phyloP scores from a whole-genome alignment of 2,329 filamentous ascomycete genomes.

The Hymenoscyphus infarciens region DNA sequence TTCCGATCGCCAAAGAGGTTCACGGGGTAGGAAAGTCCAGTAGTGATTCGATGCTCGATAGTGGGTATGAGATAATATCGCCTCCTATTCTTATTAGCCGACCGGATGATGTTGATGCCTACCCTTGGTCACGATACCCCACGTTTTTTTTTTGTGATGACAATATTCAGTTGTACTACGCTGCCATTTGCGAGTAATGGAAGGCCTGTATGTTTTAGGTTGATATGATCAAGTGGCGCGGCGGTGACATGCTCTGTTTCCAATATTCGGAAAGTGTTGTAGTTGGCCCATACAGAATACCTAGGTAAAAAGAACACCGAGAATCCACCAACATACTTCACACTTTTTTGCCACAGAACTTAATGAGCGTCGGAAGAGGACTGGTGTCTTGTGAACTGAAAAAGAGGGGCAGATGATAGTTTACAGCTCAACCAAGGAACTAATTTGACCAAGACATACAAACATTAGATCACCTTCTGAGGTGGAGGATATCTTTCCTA shows the following conservation, averaged over 20 bases:
- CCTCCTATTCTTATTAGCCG: constrained; percentile 6
- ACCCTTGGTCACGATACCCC: not conserved
- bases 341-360: not conserved
- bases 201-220: not conserved
- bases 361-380: not conserved
- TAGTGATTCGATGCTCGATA: not conserved
- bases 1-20: not conserved
- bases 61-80: not conserved
- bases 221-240: not conserved
- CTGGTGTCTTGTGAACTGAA: not conserved
- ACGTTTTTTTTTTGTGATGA: not conserved
- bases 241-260: not conserved
- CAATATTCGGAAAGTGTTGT: not conserved
- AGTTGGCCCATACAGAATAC: not conserved
- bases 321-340: not conserved
- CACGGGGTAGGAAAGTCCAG: not conserved
- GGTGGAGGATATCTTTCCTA: too few relatives aligned
- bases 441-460: not conserved
- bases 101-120: not conserved
- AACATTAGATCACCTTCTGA: not conserved
- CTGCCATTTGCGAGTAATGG: too few relatives aligned
- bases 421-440: not conserved
- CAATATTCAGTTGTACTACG: not conserved
- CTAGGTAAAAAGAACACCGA: not conserved
- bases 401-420: too few relatives aligned